Evolutionary conservation across 495 filamentous ascomycete species (phyloP).

Genomic region (Bacidia gigantensis): DNA sequence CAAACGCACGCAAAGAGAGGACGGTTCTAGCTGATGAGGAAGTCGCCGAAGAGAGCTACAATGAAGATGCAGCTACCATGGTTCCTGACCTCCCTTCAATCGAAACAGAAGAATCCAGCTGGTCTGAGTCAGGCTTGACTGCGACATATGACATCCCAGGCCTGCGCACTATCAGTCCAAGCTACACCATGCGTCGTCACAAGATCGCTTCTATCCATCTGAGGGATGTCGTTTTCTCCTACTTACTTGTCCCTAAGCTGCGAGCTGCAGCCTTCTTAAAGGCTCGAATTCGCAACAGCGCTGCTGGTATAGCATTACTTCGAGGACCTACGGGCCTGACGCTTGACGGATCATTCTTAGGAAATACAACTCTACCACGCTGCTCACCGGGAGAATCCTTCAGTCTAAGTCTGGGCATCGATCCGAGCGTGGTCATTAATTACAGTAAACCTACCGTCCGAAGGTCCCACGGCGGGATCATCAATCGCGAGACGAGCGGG

Average conservation of each 20-base stretch:
- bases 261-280: conserved; percentile 52
- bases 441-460: conserved; percentile 50
- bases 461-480: conserved; percentile 35
- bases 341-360: conserved; percentile 56
- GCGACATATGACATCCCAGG: conserved; percentile 49
- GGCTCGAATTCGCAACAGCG: conserved; percentile 44
- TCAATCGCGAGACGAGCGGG: conserved; percentile 43
- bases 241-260: conserved; percentile 52
- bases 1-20: neutral
- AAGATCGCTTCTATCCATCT: conserved; percentile 31
- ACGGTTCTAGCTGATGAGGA: conserved; percentile 8
- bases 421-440: conserved; percentile 44
- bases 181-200: conserved; percentile 27
- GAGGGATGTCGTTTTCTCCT: conserved; percentile 24
- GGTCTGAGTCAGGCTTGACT: conserved; percentile 39
- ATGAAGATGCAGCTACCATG: conserved; percentile 10
- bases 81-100: conserved; percentile 10
- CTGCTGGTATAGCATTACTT: conserved; percentile 43
- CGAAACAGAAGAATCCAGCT: conserved; percentile 23
- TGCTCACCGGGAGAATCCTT: conserved; percentile 49
- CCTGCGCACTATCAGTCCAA: conserved; percentile 32
- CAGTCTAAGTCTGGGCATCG: conserved; percentile 48
- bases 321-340: conserved; percentile 48
- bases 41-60: neutral
- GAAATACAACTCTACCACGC: conserved; percentile 41